Evolutionary conservation across 306 rosid genomes (phyloP), one percentile per base, ranked within the genome.

Genomic region (Begonia masoniana): DNA sequence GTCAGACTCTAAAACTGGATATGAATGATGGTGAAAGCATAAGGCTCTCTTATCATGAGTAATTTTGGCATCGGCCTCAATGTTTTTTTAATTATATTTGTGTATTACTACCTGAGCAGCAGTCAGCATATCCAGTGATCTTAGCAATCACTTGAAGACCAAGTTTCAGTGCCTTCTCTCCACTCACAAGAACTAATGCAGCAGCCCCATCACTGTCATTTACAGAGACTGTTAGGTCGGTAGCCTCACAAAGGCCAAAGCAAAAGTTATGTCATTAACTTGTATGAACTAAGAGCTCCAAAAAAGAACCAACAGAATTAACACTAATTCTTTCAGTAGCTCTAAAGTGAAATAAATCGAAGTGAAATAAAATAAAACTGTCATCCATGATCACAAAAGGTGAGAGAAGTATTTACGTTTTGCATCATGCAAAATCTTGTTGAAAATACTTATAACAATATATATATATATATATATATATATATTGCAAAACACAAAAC

Each of bases 191-290:
- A 72, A 92, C 93, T 68, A 92, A 64, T 60, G 99, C 99, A 43
- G 99, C 99, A 58, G 96, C 96, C 41, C 99, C 99, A 62, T 92
- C 99, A 74, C 99, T 92, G 73, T 58, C 60, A 64, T 52, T 43
- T 48, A 68, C 52, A 66, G 60, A 63, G 58, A 17, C 50, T 57
- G 15, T 58, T 42, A 58, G 58, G 64, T 50, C 56, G 41, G 39
- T 64, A 73, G 60, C 63, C 50, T 41, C 46, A n/a, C 14, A 51
- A 43, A 47, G 41, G 41, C 1, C 54, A 55, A 63, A 35, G 15
- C 14, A 21, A 61, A 19, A 19, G 57, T 7, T 61, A 55, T 13
- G 41, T 63, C 59, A 15, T 21, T 56, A 14, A 11, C 36, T 53
- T 63, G 56, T 24, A 60, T 15, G 59, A 45, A 60, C 58, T 43